These are phyloP conservation scores for Xylariaceae sp. DNA, from an alignment of 2,329 filamentous ascomycete genomes.

Conservation along the genomic window DNA sequence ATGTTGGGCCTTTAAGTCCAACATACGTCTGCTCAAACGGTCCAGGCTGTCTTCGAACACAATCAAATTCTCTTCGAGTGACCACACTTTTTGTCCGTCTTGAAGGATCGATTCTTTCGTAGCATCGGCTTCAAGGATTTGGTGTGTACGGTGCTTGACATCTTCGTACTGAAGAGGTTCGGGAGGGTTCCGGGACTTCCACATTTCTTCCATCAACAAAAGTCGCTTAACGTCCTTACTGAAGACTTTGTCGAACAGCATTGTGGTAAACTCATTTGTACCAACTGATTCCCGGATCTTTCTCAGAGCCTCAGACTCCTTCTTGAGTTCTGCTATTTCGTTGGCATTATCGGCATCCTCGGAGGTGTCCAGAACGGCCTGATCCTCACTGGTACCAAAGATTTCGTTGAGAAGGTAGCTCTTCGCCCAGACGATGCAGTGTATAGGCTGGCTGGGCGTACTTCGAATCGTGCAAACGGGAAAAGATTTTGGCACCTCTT, in stretches of 20 bases:
- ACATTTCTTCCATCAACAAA: constrained; percentile 89
- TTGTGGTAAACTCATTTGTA: constrained; percentile 66
- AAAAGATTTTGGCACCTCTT: constrained; percentile 86
- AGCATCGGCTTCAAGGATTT: constrained; percentile 45
- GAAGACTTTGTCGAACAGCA: constrained; percentile 93
- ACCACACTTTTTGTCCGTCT: constrained; percentile 75
- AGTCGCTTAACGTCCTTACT: constrained; percentile 76
- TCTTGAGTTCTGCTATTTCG: constrained; percentile 82
- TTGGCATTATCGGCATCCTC: constrained; percentile 75
- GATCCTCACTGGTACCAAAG: constrained; percentile 86
- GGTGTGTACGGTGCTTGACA: constrained; percentile 49
- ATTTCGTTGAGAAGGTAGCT: constrained; percentile 94
- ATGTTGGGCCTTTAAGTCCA: constrained; percentile 51
- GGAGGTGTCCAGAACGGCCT: constrained; percentile 72
- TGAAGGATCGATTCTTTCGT: constrained; percentile 50
- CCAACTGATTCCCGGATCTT: constrained; percentile 77
- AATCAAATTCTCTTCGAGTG: constrained; percentile 72
- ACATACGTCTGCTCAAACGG: constrained; percentile 68
- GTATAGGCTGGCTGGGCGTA: constrained; percentile 91
- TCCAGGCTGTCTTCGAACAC: constrained; percentile 83
- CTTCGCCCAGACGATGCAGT: constrained; percentile 98
- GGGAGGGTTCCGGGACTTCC: constrained; percentile 76
- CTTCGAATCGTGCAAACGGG: constrained; percentile 96
- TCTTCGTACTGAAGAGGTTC: constrained; percentile 64
- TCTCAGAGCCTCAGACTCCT: constrained; percentile 78